Evolutionary conservation across 805 yeast species (phyloP), one percentile per base, ranked within the genome.

Genomic region (Kurtzmaniella fragi): DNA sequence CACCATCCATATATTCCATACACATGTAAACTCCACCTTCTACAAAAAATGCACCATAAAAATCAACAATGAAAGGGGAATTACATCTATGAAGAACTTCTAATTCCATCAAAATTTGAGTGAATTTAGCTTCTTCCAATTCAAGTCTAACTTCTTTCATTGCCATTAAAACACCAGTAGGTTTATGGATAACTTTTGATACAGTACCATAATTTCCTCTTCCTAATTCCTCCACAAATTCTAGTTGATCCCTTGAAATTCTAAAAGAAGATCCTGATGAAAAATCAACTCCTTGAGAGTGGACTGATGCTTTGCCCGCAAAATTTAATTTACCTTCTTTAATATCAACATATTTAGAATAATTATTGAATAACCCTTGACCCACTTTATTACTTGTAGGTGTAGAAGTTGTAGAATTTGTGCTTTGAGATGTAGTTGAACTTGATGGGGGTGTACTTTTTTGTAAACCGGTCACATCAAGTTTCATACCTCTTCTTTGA

Each of bases 1-100:
- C 96, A 35, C 96, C 97, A 59, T 88, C 95, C 99, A 91, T 91
- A 59, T 81, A 87, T 64, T 91, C 99, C 77, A 91, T 91, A 64
- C 98, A 93, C 87, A 91, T 88, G 64, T 90, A 93, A 20, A 91
- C 99, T 1, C 97, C 96, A 34, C 97, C 96, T 62, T 93, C 99
- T 26, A 88, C 88, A 56, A 91, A 93, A 56, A 91, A 91, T 1
- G 99, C 99, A 32, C 99, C 99, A 56, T 86, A 93, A 53, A 93
- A 93, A 53, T 91, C 97, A 31, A 93, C 96, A 56, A 93, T 90
- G 58, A 79, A 87, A 2, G 93, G 95, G 12, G 95, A 82, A 47
- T 78, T 77, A 64, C 98, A 93, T 52, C 84, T 85, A 64, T 93
- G 98, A 47, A 93, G 72, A 38, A 93, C 84, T 53, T 93, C 98